A percentile compares a stretch with the other conserved stretches of the same genome.
These are phyloP conservation scores for Speleostelium caveatum DNA, from an alignment of 78 protist species.

Conservation along the genomic window DNA sequence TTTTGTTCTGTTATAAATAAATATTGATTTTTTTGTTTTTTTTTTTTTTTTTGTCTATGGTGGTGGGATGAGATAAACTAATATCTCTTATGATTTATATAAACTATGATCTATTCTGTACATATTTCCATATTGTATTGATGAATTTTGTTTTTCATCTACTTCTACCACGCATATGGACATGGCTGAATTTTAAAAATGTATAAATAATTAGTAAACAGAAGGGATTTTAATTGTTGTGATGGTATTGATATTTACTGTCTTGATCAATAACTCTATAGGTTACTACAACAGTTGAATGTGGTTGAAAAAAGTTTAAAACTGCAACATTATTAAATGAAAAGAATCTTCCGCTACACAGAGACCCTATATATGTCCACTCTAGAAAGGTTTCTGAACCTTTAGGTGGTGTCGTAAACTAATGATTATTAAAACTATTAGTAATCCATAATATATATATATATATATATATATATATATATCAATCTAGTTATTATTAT, in stretches of 20 bases:
- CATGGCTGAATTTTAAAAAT: conserved; percentile 47
- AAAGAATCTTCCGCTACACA: conserved; percentile 72
- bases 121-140: conserved; percentile 86
- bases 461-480: background rate
- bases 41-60: no score
- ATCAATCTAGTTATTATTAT: no score
- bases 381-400: conserved; percentile 60
- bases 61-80: no score
- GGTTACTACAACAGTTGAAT: conserved; percentile 80
- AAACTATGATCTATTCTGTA: conserved; percentile 62
- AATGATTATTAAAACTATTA: background rate
- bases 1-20: no score
- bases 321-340: conserved; percentile 50
- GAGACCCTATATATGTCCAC: conserved; percentile 72
- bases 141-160: conserved; percentile 66
- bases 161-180: conserved; percentile 80
- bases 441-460: background rate
- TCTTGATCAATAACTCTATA: conserved; percentile 73
- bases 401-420: conserved; percentile 51
- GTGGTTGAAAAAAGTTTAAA: conserved; percentile 72
- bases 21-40: no score
- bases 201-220: background rate
- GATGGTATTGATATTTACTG: conserved; percentile 16
- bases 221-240: background rate
- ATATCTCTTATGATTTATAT: no score